Conservation (phyloP, 2,329 filamentous ascomycete genomes). For the Calycina marina region DNA sequence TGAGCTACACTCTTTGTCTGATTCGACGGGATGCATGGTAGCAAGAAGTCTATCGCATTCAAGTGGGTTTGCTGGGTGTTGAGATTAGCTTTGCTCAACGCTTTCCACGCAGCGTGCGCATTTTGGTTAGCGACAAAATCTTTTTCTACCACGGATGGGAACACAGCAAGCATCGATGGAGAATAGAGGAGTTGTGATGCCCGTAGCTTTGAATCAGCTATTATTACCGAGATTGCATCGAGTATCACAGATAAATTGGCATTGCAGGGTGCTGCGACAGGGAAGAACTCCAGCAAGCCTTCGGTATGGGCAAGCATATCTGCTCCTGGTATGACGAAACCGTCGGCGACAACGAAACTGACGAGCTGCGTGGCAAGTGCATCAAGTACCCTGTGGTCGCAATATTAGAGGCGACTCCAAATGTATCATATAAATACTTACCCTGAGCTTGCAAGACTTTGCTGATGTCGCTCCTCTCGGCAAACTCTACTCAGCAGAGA, state of each 20-base stretch:
- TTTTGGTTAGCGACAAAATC: conserved; percentile 36
- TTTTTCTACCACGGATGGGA: conserved; percentile 36
- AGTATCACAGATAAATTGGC: conserved; percentile 55
- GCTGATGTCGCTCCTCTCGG: conserved; percentile 53
- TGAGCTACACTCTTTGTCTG: conserved; percentile 24
- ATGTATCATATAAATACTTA: no score
- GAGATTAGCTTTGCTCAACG: conserved; percentile 37
- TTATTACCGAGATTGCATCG: conserved; percentile 61
- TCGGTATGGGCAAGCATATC: conserved; percentile 39
- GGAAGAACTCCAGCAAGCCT: conserved; percentile 41
- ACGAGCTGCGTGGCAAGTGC: conserved; percentile 61
- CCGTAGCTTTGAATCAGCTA: conserved; percentile 66
- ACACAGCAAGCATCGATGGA: conserved; percentile 53
- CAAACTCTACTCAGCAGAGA: conserved; percentile 45
- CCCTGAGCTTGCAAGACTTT: conserved; percentile 56
- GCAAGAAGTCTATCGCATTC: conserved; percentile 49
- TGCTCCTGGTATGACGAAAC: conserved; percentile 52
- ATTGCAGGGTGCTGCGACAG: conserved; percentile 41
- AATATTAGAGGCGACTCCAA: no score
- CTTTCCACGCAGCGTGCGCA: conserved; percentile 34
- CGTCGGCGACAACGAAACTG: conserved; percentile 52
- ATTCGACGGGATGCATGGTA: conserved; percentile 39
- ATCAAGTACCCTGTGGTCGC: conserved; percentile 67
- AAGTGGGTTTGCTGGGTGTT: conserved; percentile 22
- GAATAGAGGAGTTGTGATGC: conserved; percentile 57